Base-by-base conservation (phyloP, 2,329 filamentous ascomycete genomes). In the Amesomyces nigricolor region DNA sequence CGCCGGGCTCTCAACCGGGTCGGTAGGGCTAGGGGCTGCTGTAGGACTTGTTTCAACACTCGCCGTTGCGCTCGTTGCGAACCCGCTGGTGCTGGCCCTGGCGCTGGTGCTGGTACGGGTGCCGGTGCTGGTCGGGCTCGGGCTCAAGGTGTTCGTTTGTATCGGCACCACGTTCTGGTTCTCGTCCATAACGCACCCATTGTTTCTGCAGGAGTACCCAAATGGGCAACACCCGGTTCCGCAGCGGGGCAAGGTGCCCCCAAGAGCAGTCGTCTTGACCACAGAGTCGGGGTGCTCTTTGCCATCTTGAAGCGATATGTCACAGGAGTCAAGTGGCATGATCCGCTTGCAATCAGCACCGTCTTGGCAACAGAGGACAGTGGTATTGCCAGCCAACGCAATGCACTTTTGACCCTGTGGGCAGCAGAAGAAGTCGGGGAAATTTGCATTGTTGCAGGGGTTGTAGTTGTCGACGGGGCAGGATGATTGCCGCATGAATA, bases 341-440 rank as follows among this genome's bases (percentile, higher is more conserved):
- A 91, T 86, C 47, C 68, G 74, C n/a, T 71, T 62, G 72, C 88
- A 91, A 63, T 76, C 74, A 37, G 63, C 64, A 37, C 76, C 80
- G 1, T 68, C 61, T 1, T 87, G 87, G 66, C 88, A 91, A 73
- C 88, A 91, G 47, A 91, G 73, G 13, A 85, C 77, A 0, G 86
- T 88, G 5, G 85, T 85, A 44, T 76, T 72, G n/a, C 73, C 80
- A 10, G 85, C 85, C 46, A 91, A 77, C 1, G 76, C 64, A 40
- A 82, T 72, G 70, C 88, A 91, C 2, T 66, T 75, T 6, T 76
- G 72, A 16, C 67, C 70, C 29, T 70, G 58, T 3, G 77, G 70
- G 66, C 88, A 91, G 74, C 87, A 90, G 67, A 91, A 89, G 66
- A 79, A 75, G 50, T 72, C 73, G 1, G 86, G 85, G 19, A 88